These are phyloP conservation scores for Psophocarpus tetragonolobus DNA, from an alignment of 306 rosid genomes.

Conservation along the genomic window DNA sequence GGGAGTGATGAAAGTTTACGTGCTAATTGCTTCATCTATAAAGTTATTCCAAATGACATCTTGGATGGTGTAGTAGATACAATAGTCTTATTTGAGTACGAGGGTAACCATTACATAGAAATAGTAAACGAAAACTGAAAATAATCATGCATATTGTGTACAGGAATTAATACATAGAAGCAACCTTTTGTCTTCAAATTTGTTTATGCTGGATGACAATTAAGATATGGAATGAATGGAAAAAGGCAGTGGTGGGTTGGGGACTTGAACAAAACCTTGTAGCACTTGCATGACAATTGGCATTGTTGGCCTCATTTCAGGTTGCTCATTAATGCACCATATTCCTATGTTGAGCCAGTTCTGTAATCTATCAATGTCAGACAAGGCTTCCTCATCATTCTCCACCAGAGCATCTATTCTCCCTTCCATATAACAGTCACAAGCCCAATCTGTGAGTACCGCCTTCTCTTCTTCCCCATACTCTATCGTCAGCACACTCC, in stretches of 20 bases:
- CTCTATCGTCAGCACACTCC: slow-evolving; percentile 34
- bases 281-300: slow-evolving; percentile 45
- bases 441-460: slow-evolving; percentile 44
- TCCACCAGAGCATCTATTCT: slow-evolving; percentile 37
- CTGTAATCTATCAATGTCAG: slow-evolving; percentile 24
- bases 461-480: slow-evolving; percentile 36
- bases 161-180: background rate
- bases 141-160: background rate
- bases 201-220: background rate
- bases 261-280: slow-evolving; percentile 41
- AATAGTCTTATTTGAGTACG: background rate
- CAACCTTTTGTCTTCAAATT: background rate
- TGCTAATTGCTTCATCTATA: background rate
- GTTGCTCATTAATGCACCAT: slow-evolving; percentile 53
- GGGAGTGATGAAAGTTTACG: background rate
- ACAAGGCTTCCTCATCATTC: slow-evolving; percentile 42
- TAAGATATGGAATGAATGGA: background rate
- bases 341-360: slow-evolving; percentile 45
- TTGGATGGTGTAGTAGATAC: background rate
- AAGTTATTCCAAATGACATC: background rate
- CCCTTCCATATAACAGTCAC: slow-evolving; percentile 41
- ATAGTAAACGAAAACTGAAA: background rate
- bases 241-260: slow-evolving; percentile 33
- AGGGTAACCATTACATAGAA: background rate
- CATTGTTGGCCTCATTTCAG: slow-evolving; percentile 45